Base-by-base conservation (phyloP, 2,329 filamentous ascomycete species). In the Colletotrichum costaricense region DNA sequence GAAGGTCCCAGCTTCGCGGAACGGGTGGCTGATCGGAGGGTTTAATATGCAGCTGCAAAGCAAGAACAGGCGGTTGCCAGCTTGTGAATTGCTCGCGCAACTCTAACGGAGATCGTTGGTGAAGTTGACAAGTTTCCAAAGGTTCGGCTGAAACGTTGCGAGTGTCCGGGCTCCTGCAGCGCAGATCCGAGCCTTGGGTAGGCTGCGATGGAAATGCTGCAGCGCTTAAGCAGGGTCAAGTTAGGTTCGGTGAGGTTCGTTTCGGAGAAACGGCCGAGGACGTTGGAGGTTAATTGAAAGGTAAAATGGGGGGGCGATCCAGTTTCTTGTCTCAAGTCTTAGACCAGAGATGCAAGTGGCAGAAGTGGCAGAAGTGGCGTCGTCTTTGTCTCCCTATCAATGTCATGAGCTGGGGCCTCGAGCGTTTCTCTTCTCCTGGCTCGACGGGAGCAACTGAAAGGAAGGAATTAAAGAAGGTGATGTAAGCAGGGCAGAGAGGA, bases 61-160 rank as follows among this genome's bases (percentile, higher is more conserved):
- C 22, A 71, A 55, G 33, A 46, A 35, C 49, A 42, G 63, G 54
- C 28, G 52, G 35, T 68, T 38, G 62, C 57, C 30, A 65, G 42
- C 19, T 49, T 49, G 42, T 22, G 30, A 63, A 33, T 42, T 54
- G 30, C 12, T 67, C 58, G 49, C 38, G 2, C 24, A 54, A 54
- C 42, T 63, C 60, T 24, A 9, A 63, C 46, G 42, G 24, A 30
- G 62, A 46, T 42, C 24, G 38, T 16, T 26, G 63, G 22, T 54
- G 49, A 69, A 46, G 68, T 63, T 46, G 63, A 67, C 63, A 64
- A 63, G 69, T 74, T 74, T 72, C 69, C 52, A 55, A 72, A 72
- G 33, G 59, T 55, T 52, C 49, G 63, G 63, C 63, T 74, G 72
- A 74, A 74, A 74, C 72, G 42, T 57, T 22, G 38, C 38, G 9